A percentile compares a stretch with the other conserved stretches of the same genome.
These are phyloP conservation scores for Biancaea sappan DNA, from an alignment of 306 rosid species.

Conservation along the genomic window DNA sequence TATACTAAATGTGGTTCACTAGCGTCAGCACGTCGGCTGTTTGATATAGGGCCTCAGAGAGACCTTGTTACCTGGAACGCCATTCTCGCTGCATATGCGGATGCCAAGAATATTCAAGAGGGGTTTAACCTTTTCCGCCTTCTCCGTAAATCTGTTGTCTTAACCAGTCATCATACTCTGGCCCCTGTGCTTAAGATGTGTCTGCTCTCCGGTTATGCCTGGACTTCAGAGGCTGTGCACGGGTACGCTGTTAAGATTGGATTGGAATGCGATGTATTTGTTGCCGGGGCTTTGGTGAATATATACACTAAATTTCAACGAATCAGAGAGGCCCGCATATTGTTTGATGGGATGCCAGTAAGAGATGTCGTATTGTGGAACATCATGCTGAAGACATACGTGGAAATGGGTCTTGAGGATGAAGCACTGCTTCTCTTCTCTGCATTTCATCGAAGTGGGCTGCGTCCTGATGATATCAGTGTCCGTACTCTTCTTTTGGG, in stretches of 20 bases:
- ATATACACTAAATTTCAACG: constrained; percentile 56
- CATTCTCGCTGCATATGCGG: constrained; percentile 67
- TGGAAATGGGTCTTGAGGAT: constrained; percentile 47
- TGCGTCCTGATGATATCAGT: constrained; percentile 55
- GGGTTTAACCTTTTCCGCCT: constrained; percentile 61
- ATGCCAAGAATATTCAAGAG: constrained; percentile 35
- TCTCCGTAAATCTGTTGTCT: constrained; percentile 51
- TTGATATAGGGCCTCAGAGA: constrained; percentile 53
- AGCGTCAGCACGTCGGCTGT: constrained; percentile 64
- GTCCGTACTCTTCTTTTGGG: constrained; percentile 53
- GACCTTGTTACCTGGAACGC: constrained; percentile 87
- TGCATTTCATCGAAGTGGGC: constrained; percentile 59
- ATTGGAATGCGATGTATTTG: constrained; percentile 62
- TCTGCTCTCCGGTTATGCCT: constrained; percentile 42
- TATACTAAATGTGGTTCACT: constrained; percentile 71
- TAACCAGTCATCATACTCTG: constrained; percentile 59
- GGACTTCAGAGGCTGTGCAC: constrained; percentile 65
- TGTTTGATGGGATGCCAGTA: constrained; percentile 70
- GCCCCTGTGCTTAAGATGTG: constrained; percentile 73
- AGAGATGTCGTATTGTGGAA: constrained; percentile 80
- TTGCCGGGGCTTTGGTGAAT: constrained; percentile 73
- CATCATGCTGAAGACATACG: constrained; percentile 74
- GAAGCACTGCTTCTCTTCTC: constrained; percentile 56
- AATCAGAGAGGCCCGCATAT: constrained; percentile 58
- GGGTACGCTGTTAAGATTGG: constrained; percentile 73